Conservation (phyloP, 345 rosid species). For the Camelina neglecta region DNA sequence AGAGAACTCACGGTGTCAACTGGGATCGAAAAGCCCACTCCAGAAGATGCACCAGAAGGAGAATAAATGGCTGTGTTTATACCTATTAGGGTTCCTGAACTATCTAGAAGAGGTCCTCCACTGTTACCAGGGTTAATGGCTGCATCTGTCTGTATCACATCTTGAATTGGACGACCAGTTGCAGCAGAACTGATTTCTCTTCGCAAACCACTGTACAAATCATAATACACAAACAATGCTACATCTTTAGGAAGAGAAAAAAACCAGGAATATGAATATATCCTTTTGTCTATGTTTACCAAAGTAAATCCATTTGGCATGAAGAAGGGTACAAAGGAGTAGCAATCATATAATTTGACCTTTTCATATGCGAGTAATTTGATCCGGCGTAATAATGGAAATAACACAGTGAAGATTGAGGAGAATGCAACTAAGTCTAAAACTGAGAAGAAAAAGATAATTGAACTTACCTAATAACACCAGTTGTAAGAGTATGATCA, state of each 20-base stretch:
- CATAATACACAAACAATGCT: slow-evolving; percentile 35
- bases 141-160: slow-evolving; percentile 98
- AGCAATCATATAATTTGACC: not conserved
- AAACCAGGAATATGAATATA: not conserved
- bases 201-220: slow-evolving; percentile 72
- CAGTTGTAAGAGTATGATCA: slow-evolving; percentile 95
- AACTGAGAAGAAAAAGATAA: not conserved
- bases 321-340: not conserved
- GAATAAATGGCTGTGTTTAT: slow-evolving; percentile 97
- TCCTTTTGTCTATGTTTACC: too few species aligned
- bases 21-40: slow-evolving; percentile 97
- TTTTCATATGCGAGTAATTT: not conserved
- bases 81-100: slow-evolving; percentile 91
- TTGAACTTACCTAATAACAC: slow-evolving; percentile 76
- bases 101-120: slow-evolving; percentile 96
- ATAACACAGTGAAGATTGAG: not conserved
- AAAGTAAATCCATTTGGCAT: not conserved
- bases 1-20: slow-evolving; percentile 84
- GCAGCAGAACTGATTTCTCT: slow-evolving; percentile 99
- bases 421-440: not conserved
- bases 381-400: not conserved
- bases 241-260: slow-evolving; percentile 1
- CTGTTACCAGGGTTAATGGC: slow-evolving; percentile 98
- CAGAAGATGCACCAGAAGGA: slow-evolving; percentile 99
- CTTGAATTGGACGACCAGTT: slow-evolving; percentile 98